Percentiles rank a stretch among this genome's conserved stretches.
Evolutionary conservation across 306 rosid genomes (phyloP).

Genomic region (Malus sylvestris): DNA sequence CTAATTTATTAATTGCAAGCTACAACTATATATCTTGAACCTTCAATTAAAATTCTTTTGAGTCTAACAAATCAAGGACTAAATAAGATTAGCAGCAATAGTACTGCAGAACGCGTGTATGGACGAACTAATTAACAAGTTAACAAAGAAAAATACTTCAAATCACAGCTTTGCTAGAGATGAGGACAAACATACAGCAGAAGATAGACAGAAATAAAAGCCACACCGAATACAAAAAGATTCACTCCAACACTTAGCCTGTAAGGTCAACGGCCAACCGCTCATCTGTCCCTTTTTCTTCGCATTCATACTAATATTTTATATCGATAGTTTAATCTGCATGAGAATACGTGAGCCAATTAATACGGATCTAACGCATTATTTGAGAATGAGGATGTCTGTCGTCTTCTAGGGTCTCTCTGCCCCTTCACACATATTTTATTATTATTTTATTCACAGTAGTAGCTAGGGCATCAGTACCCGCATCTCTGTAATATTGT

Average conservation of each 20-base stretch:
- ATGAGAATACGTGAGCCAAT: conserved; percentile 44
- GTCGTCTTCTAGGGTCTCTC: conserved; percentile 34
- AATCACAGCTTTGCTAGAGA: not conserved
- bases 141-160: not conserved
- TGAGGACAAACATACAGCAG: not conserved
- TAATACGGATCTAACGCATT: conserved; percentile 58
- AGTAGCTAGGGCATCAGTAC: not conserved
- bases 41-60: not conserved
- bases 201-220: not conserved
- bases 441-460: not conserved
- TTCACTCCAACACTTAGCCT: conserved; percentile 35
- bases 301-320: conserved; percentile 9
- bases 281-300: conserved; percentile 21
- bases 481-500: not conserved
- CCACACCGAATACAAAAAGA: conserved; percentile 14
- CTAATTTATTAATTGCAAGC: not conserved
- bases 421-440: not conserved
- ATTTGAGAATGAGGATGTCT: conserved; percentile 74
- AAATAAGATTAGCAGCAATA: not conserved
- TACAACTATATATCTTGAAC: not conserved
- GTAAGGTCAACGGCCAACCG: conserved; percentile 53
- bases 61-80: not conserved
- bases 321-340: conserved; percentile 24
- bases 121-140: not conserved
- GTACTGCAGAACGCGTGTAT: not conserved